phyloP scores from a whole-genome alignment of 2,329 filamentous ascomycete species.

The Aureobasidium sp. region DNA sequence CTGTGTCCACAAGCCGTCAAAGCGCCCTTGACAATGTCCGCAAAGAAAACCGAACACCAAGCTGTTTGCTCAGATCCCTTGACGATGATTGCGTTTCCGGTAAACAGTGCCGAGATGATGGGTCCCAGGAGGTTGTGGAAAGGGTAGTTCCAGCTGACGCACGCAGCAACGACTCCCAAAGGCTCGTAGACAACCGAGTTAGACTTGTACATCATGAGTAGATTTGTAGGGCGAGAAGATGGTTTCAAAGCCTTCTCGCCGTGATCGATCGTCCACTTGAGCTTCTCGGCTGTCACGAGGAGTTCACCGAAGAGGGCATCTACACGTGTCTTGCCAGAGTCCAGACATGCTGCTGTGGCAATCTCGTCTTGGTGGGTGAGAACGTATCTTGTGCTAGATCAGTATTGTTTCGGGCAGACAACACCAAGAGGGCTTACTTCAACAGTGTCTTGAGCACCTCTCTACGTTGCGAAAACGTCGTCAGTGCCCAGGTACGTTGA shows the following conservation, averaged over 20 bases:
- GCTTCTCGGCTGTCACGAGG: conserved; percentile 84
- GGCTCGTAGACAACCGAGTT: conserved; percentile 89
- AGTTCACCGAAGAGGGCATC: conserved; percentile 93
- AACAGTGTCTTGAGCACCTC: conserved; percentile 74
- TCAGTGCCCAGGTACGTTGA: conserved; percentile 67
- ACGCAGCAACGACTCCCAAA: conserved; percentile 81
- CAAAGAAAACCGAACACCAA: conserved; percentile 82
- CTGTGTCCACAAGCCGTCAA: conserved; percentile 75
- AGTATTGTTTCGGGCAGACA: neutral
- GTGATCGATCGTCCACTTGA: conserved; percentile 87
- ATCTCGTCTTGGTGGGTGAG: conserved; percentile 85
- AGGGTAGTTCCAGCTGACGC: conserved; percentile 89
- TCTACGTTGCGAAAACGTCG: conserved; percentile 67
- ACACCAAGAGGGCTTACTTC: conserved; percentile 36
- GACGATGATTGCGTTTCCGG: conserved; percentile 84
- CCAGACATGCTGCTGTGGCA: conserved; percentile 73
- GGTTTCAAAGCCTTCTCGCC: conserved; percentile 72
- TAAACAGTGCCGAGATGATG: conserved; percentile 80
- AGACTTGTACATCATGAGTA: conserved; percentile 91
- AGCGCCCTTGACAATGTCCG: conserved; percentile 67
- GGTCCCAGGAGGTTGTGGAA: conserved; percentile 94
- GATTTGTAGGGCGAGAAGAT: conserved; percentile 70
- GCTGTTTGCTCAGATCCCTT: conserved; percentile 94
- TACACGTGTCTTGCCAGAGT: conserved; percentile 93
- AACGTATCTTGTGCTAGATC: conserved; percentile 46